Conservation (phyloP, 352 stramenopile genomes). For the Phytopythium delawarense region DNA sequence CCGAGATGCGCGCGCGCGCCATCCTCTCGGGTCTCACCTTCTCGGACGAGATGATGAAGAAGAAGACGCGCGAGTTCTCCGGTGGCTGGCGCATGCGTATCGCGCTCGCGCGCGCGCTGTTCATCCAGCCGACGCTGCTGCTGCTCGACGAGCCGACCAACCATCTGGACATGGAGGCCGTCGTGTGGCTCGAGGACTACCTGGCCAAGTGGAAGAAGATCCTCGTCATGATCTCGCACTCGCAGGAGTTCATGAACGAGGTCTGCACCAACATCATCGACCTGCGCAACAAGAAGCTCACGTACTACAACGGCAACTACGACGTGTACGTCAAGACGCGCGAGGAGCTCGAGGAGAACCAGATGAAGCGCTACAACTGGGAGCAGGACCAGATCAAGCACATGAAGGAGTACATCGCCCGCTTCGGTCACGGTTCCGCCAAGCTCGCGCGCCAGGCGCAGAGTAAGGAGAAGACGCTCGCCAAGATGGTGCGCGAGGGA, state of each 20-base stretch:
- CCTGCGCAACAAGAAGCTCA: constrained; percentile 92
- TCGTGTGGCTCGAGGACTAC: constrained; percentile 99
- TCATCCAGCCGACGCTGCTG: constrained; percentile 95
- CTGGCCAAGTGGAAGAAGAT: constrained; percentile 97
- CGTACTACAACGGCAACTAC: constrained; percentile 99
- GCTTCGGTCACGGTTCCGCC: constrained; percentile 97
- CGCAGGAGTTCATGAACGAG: constrained; percentile 98
- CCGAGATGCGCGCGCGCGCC: constrained; percentile 88
- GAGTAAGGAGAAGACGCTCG: constrained; percentile 98
- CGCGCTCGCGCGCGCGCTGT: constrained; percentile 94
- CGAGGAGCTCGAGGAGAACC: constrained; percentile 96
- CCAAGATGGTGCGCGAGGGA: constrained; percentile 96
- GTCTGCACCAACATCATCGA: constrained; percentile 99
- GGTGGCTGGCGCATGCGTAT: constrained; percentile 97
- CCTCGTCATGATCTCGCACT: constrained; percentile 96
- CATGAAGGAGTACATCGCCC: constrained; percentile 99
- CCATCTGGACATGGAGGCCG: constrained; percentile 96
- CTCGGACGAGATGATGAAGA: constrained; percentile 92
- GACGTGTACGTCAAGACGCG: constrained; percentile 97
- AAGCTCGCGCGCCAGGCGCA: constrained; percentile 98
- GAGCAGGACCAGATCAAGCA: constrained; percentile 97
- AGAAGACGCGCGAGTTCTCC: constrained; percentile 92
- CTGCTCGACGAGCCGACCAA: constrained; percentile 96
- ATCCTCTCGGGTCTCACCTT: constrained; percentile 97
- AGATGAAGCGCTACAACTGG: constrained; percentile 98